Evolutionary conservation across 441 rosid species (phyloP).

Genomic region (Populus hybrid): DNA sequence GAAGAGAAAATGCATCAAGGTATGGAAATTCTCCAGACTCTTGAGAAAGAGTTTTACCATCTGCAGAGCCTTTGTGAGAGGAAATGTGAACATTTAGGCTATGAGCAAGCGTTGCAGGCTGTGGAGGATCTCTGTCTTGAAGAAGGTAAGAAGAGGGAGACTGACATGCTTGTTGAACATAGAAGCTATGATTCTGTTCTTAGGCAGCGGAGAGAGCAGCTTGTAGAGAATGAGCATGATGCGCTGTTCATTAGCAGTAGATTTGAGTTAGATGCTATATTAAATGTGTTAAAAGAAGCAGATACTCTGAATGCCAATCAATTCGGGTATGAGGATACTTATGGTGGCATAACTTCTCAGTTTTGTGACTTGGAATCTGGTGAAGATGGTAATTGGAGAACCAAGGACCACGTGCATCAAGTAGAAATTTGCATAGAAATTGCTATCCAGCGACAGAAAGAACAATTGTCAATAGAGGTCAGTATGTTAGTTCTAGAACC

Average conservation of each 20-base stretch:
- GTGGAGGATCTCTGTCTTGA: conserved; percentile 77
- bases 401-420: conserved; percentile 62
- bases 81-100: conserved; percentile 73
- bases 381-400: conserved; percentile 71
- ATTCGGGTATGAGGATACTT: conserved; percentile 63
- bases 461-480: conserved; percentile 77
- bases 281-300: conserved; percentile 72
- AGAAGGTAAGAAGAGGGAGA: conserved; percentile 78
- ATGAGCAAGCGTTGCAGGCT: conserved; percentile 79
- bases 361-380: conserved; percentile 83
- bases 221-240: conserved; percentile 50
- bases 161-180: conserved; percentile 41
- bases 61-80: conserved; percentile 80
- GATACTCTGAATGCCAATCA: conserved; percentile 68
- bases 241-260: conserved; percentile 38
- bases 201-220: conserved; percentile 68
- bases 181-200: conserved; percentile 65
- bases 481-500: conserved; percentile 21
- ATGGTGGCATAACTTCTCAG: conserved; percentile 55
- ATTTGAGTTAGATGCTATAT: conserved; percentile 70
- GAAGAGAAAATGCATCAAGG: conserved; percentile 78
- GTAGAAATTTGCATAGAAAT: conserved; percentile 69
- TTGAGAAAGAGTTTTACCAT: conserved; percentile 75
- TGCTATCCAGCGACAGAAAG: conserved; percentile 81
- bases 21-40: conserved; percentile 62